A percentile compares a stretch with the other conserved stretches of the same genome.
These are phyloP conservation scores for Aspergillus sp. DNA, from an alignment of 2,329 filamentous ascomycete genomes.

Conservation along the genomic window DNA sequence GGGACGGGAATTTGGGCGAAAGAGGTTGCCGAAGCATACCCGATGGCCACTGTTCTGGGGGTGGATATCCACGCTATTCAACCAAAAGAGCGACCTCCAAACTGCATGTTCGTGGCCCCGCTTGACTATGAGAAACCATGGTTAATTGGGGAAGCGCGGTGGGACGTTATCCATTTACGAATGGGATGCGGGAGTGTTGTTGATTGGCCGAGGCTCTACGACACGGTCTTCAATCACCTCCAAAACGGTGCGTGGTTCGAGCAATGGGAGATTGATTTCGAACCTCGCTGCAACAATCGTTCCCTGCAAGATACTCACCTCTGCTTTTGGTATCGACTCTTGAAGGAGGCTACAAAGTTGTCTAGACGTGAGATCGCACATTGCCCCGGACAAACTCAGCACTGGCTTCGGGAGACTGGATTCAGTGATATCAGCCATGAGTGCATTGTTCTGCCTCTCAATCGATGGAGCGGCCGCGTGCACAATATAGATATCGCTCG, in stretches of 20 bases:
- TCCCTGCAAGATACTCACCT: background rate
- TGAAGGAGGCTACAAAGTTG: background rate
- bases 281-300: background rate
- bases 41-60: background rate
- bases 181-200: background rate
- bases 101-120: background rate
- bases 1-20: slow-evolving; percentile 3
- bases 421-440: background rate
- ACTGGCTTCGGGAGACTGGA: background rate
- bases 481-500: background rate
- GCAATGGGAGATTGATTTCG: background rate
- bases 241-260: background rate
- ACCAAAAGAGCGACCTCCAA: background rate
- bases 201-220: background rate
- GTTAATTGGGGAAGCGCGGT: background rate
- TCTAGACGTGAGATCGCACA: background rate
- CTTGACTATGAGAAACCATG: background rate
- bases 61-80: background rate
- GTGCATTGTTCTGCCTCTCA: background rate
- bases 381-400: background rate
- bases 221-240: background rate
- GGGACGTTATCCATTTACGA: background rate
- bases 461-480: background rate
- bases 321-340: background rate
- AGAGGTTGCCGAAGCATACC: background rate